Base-by-base conservation (phyloP, 352 stramenopile genomes). In the Halophytophthora polymorphica region DNA sequence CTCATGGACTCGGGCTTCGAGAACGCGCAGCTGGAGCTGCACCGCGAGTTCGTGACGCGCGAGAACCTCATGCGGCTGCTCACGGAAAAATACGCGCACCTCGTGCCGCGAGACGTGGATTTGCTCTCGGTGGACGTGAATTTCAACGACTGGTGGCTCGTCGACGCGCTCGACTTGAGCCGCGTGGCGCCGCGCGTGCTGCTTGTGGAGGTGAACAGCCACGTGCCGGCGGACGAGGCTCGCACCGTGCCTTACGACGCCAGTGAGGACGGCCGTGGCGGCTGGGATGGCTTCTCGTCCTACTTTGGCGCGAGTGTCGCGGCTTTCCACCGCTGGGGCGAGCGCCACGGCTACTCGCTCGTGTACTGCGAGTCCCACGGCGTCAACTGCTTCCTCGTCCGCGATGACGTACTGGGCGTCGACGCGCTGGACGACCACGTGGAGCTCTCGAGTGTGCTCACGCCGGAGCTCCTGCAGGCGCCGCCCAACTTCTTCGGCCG, bases 321-420 rank as follows among this genome's bases (percentile, higher is more conserved):
- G 18, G 73, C 77, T 25, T 69, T 89, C 18, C 35, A 76, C 17
- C 44, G 47, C 17, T 86, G 76, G 72, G 73, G 64, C 0, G 6
- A 29, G 11, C 34, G 53, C 6, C 55, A 80, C 18, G 64, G 61
- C 4, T 90, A 88, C 50, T 83, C 80, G 33, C 62, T 90, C n/a
- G 66, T 90, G 52, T 90, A 88, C 55, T 88, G 76, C 44, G 80
- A 91, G 53, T 88, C 73, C 2, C 80, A 83, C 33, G 80, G 80
- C 35, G 77, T 91, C 17, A 88, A 88, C 47, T 88, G 77, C 52
- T 88, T 89, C 25, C 62, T 91, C 21, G 64, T 89, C 15, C 67
- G 63, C 12, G 71, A 83, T 31, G 75, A 86, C 52, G 66, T 51
- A 22, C 51, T 86, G 11, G 53, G 64, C 2, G 39, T 31, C 4